These are phyloP conservation scores for Tetradesmus lagerheimii DNA, from an alignment of 139 green algal species.

Conservation along the genomic window DNA sequence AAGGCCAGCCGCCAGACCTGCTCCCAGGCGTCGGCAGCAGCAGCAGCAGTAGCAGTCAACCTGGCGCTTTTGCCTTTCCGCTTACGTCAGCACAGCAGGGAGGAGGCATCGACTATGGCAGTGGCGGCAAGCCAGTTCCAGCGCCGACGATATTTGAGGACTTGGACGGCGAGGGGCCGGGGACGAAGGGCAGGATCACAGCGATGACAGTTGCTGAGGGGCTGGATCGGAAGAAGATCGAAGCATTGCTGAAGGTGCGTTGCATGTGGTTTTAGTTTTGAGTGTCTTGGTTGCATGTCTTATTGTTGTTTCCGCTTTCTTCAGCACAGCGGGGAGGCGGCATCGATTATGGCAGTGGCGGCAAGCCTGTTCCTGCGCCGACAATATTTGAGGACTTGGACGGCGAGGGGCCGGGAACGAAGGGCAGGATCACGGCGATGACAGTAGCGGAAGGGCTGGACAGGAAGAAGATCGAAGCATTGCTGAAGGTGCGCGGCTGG, in stretches of 20 bases:
- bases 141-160: conserved; percentile 35
- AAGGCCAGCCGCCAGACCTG: background rate
- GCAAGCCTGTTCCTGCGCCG: background rate
- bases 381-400: conserved; percentile 40
- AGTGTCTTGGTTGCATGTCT: no score
- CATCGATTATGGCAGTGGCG: background rate
- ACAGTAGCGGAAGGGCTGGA: conserved; percentile 44
- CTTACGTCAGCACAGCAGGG: conserved; percentile 28
- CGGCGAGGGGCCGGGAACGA: background rate
- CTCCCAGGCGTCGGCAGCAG: background rate
- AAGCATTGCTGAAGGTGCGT: conserved; percentile 23
- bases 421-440: conserved; percentile 41
- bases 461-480: conserved; percentile 24
- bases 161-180: conserved; percentile 9
- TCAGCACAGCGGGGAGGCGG: conserved; percentile 29
- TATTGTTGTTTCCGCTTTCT: background rate
- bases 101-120: conserved; percentile 2
- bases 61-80: no score
- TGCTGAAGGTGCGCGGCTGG: conserved; percentile 28
- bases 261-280: background rate
- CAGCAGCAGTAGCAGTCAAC: conserved; percentile 8
- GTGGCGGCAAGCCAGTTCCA: background rate
- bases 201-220: conserved; percentile 44
- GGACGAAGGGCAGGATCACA: conserved; percentile 26
- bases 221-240: conserved; percentile 36